Evolutionary conservation across 768 basidiomycete genomes (phyloP), one percentile per base, ranked within the genome.

Genomic region (Dendrothele bispora): DNA sequence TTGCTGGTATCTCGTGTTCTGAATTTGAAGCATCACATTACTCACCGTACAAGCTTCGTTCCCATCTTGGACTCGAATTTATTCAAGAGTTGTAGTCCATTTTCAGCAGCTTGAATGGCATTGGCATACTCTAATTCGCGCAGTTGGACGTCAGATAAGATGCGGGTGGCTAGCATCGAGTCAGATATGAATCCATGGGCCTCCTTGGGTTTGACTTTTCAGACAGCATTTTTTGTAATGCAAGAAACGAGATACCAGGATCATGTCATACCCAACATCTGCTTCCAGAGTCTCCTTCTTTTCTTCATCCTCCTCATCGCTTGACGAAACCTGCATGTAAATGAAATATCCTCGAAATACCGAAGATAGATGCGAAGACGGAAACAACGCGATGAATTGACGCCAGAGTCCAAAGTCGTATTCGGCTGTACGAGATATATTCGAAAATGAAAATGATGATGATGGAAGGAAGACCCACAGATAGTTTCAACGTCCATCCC

Each of bases 121-220:
- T 83, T 86, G 38, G 82, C 72, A 63, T 88, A 89, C 63, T 98
- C 94, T 12, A 72, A 61, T 52, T 91, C 86, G 24, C 69, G 62
- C 5, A 82, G 65, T 58, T 92, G 88, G 29, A 88, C 71, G 34
- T 86, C 78, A 1, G 79, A 71, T 26, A 84, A 64, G 12, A 93
- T 71, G 17, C 88, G 77, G 55, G 79, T 82, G 1, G 83, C 85
- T 27, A 94, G 62, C 7, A 89, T 68, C 0, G 83, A 88, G 52
- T 80, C 69, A 3, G 76, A 67, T 3, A 81, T 57, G 7, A 60
- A 59, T 3, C 75, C 48, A 51, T 79, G 82, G 0, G 79, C 74
- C 53, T 82, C 81, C 88, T 90, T 39, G 21, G 53, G 24, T n/a
- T n/a, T n/a, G n/a, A n/a, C n/a, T n/a, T n/a, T n/a, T n/a, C n/a